These are phyloP conservation scores for Streptanthus diversifolius DNA, from an alignment of 345 rosid genomes.

Conservation along the genomic window DNA sequence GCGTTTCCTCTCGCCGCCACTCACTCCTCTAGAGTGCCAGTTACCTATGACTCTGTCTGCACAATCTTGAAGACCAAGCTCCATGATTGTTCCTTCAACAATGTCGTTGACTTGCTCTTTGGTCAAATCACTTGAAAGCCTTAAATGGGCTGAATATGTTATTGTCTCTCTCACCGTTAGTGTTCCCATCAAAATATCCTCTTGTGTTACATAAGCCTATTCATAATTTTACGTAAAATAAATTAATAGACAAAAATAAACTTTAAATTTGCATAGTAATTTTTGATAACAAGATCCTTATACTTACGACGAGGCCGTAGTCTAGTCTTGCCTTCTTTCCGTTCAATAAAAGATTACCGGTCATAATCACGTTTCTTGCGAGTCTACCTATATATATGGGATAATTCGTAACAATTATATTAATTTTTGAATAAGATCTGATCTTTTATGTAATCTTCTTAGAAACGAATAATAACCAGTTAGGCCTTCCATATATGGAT, in stretches of 20 bases:
- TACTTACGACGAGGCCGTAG: conserved; percentile 65
- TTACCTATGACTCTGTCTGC: conserved; percentile 79
- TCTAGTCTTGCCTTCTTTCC: conserved; percentile 80
- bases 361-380: conserved; percentile 86
- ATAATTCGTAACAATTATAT: not conserved
- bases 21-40: conserved; percentile 72
- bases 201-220: conserved; percentile 65
- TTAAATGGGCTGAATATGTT: conserved; percentile 66
- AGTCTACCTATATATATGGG: conserved; percentile 64
- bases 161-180: conserved; percentile 89
- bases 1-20: conserved; percentile 91
- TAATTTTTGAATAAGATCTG: not conserved
- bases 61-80: conserved; percentile 77
- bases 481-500: not conserved
- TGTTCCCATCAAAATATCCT: conserved; percentile 80
- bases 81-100: conserved; percentile 67
- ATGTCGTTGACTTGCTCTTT: conserved; percentile 47
- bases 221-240: not conserved
- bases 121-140: conserved; percentile 52
- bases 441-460: not conserved
- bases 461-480: not conserved
- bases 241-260: not conserved
- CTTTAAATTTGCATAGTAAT: not conserved
- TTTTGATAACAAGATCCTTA: not conserved
- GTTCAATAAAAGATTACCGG: conserved; percentile 79